Base-by-base conservation (phyloP, 495 filamentous ascomycete species). In the Penicillium macrosclerotiorum region DNA sequence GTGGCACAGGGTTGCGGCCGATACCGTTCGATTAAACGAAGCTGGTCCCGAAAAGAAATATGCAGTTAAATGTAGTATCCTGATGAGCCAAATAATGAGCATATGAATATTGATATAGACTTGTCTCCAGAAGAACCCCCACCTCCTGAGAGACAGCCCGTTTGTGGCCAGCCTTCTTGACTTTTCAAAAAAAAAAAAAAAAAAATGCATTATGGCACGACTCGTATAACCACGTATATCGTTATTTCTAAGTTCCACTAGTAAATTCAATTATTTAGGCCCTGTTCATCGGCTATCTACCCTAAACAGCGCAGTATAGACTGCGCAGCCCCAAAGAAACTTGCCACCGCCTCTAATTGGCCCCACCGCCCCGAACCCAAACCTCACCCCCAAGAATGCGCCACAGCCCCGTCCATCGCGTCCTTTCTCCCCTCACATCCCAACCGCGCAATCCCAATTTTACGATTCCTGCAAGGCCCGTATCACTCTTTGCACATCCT, bases 11-110 rank as follows among this genome's bases (percentile, higher is more conserved):
- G 27, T 63, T 96, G 59, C 81, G 92, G 48, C 82, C 90, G 47
- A 86, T 98, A 65, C 92, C 92, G 0, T 98, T 98, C 67, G 92
- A 96, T 70, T 96, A 70, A 17, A 30, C 3, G 12, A 13, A 5
- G 18, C 12, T 5, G 13, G 16, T 5, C 6, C 11, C 29, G 8
- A 16, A 3, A 12, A 42, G 18, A 19, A 14, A 20, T 42, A 25
- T 33, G 14, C 19, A 19, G 14, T 41, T 17, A 34, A 32, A 34
- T 19, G 22, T 19, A 52, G 22, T 41, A 35, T 31, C 38, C 19
- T 22, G 8, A 45, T 31, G 0, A 52, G 8, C 37, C n/a, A 43
- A 19, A 30, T 40, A 35, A 40, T 36, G 37, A 30, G 14, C 16
- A 45, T 19, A 45, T 17, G 33, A 26, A 25, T n/a, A n/a, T n/a